Base-by-base conservation (phyloP, 1,139 yeast species). In the Waltiozyma solani region DNA sequence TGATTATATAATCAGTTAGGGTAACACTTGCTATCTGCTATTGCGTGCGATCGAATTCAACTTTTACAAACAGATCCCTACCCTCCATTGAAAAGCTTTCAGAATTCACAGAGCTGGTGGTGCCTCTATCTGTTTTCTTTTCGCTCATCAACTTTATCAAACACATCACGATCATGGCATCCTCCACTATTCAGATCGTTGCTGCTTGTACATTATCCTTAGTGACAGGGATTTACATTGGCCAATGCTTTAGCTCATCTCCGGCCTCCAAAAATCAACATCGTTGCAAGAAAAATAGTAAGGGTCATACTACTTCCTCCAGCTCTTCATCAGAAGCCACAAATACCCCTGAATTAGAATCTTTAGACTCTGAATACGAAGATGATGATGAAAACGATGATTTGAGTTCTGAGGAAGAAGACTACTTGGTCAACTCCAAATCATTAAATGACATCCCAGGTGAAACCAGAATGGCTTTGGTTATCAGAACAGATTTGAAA, bases 381-480 rank as follows among this genome's bases (percentile, higher is more conserved):
- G 10, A 27, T 3, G 35, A 36, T 5, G 62, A 56, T 12, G 64
- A 62, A 5, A 36, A 40, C 3, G 52, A 49, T 17, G 21, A 44
- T 4, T 66, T 63, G 8, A 69, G 62, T 12, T 64, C 64, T 2
- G 71, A 66, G 7, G 79, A 73, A 32, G 75, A 73, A 32, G 80
- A 71, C 54, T 45, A 74, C 60, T 61, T 67, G 35, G 67, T 79
- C 35, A 72, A 79, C 48, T 78, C 86, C 1, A 58, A 62, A 0
- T 60, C 71, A 3, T 61, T 81, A 45, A 80, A 80, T 50, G 74
- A 67, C 18, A 63, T 78, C 17, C 84, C 78, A 2, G 91, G 85
- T 4, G 95, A 84, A 57, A 89, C 83, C 34, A 69, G 87, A 48
- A 82, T 91, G 95, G 87, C 93, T 0, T 66, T 93, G 30, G 76